phyloP scores from a whole-genome alignment of 2,329 filamentous ascomycete species.

The Ambrosiella beaveri region DNA sequence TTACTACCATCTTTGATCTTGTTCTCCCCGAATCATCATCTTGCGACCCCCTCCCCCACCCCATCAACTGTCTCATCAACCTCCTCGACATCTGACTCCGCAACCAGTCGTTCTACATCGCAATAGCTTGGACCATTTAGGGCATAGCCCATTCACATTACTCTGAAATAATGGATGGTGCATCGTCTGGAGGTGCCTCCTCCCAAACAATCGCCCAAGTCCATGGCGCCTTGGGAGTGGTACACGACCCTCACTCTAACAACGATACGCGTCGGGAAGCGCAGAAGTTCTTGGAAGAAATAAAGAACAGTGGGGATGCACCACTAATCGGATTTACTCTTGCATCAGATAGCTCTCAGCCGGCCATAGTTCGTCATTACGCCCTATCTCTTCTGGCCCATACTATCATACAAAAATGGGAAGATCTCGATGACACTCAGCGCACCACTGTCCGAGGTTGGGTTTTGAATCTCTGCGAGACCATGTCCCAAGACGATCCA shows the following conservation, averaged over 20 bases:
- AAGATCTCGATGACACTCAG: slow-evolving; percentile 52
- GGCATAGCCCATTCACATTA: background rate
- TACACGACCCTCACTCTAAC: slow-evolving; percentile 65
- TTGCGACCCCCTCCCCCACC: no score
- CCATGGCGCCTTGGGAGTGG: slow-evolving; percentile 68
- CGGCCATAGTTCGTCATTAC: slow-evolving; percentile 77
- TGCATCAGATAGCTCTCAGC: slow-evolving; percentile 56
- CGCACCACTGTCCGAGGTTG: slow-evolving; percentile 52
- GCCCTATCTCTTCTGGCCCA: slow-evolving; percentile 84
- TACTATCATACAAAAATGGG: slow-evolving; percentile 72
- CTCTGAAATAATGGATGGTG: slow-evolving; percentile 12
- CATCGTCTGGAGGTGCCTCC: slow-evolving; percentile 21
- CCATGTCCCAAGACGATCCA: slow-evolving; percentile 54
- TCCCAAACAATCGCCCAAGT: slow-evolving; percentile 45
- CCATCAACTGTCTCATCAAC: background rate
- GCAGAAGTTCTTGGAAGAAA: slow-evolving; percentile 65
- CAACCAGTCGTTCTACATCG: background rate
- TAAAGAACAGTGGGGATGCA: slow-evolving; percentile 65
- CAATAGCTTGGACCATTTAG: background rate
- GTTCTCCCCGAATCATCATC: no score
- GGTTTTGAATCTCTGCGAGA: slow-evolving; percentile 61
- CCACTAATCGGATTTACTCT: slow-evolving; percentile 73
- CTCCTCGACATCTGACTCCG: background rate
- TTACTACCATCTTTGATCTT: no score
- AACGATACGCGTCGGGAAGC: slow-evolving; percentile 73